Percentiles rank a stretch among this genome's conserved stretches.
These are phyloP conservation scores for Saccharomycopsis crataegensis DNA, from an alignment of 1,139 yeast species.

Conservation along the genomic window DNA sequence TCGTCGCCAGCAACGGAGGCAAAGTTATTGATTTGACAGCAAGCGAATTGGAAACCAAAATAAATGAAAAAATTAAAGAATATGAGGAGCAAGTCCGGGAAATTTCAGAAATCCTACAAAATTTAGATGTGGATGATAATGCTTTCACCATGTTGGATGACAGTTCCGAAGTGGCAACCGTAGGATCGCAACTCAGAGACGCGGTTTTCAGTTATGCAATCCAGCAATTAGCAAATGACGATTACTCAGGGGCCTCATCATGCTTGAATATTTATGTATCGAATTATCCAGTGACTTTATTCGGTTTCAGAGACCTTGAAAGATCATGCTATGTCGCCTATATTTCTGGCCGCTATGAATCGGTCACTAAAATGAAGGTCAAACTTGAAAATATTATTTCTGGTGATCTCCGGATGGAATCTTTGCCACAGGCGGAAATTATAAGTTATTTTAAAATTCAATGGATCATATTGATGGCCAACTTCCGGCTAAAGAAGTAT, in stretches of 20 bases:
- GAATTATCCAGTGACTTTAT: background rate
- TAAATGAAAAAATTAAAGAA: no score
- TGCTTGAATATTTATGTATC: conserved; percentile 1
- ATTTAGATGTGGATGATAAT: no score
- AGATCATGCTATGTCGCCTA: conserved; percentile 4
- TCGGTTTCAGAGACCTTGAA: conserved; percentile 10
- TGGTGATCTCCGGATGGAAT: background rate
- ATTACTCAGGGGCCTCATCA: background rate
- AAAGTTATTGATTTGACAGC: no score
- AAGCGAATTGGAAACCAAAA: no score
- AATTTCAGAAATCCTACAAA: no score
- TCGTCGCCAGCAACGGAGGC: no score
- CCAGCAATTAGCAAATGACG: conserved; percentile 8
- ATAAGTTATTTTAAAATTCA: conserved; percentile 13
- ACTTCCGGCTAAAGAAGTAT: conserved; percentile 9
- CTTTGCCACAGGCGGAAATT: background rate
- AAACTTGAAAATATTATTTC: background rate
- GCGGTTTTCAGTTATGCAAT: background rate
- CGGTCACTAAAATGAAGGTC: background rate
- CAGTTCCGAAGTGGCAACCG: no score
- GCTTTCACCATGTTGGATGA: no score
- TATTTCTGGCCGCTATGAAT: conserved; percentile 1
- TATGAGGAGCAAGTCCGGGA: no score
- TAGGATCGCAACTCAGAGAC: no score
- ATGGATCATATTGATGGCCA: conserved; percentile 14